Evolutionary conservation across 768 basidiomycete genomes (phyloP).

Genomic region (Phylloporus scabripes): DNA sequence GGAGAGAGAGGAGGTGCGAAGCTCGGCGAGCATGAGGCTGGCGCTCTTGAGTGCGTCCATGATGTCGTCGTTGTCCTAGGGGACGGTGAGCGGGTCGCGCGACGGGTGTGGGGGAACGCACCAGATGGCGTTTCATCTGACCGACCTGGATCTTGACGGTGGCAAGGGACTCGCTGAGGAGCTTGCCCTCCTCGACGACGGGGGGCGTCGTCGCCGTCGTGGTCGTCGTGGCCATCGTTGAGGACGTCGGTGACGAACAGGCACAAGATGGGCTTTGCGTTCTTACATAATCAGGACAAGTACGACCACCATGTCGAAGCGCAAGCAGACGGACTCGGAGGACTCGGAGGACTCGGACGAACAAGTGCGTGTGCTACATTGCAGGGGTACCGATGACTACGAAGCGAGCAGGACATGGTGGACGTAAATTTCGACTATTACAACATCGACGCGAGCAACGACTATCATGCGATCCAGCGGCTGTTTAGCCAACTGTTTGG

Average conservation of each 20-base stretch:
- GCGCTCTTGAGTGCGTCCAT: conserved; percentile 99
- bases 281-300: conserved; percentile 16
- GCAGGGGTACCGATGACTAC: conserved; percentile 16
- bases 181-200: conserved; percentile 70
- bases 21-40: conserved; percentile 94
- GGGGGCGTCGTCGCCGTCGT: conserved; percentile 27
- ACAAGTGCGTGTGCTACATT: conserved; percentile 30
- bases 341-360: conserved; percentile 30
- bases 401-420: conserved; percentile 11
- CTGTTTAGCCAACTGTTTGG: conserved; percentile 62
- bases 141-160: conserved; percentile 89
- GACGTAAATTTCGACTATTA: conserved; percentile 77
- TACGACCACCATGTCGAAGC: conserved; percentile 45
- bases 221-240: conserved; percentile 20
- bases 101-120: conserved; percentile 31
- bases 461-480: conserved; percentile 83
- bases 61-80: conserved; percentile 86
- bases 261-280: not conserved
- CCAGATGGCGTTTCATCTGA: conserved; percentile 92
- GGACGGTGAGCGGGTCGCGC: not conserved
- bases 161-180: conserved; percentile 77
- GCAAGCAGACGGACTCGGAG: conserved; percentile 45
- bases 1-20: conserved; percentile 87
- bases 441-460: conserved; percentile 72
- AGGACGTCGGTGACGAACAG: not conserved